These are phyloP conservation scores for Colletotrichum caudatum DNA, from an alignment of 2,329 filamentous ascomycete species.

Conservation along the genomic window DNA sequence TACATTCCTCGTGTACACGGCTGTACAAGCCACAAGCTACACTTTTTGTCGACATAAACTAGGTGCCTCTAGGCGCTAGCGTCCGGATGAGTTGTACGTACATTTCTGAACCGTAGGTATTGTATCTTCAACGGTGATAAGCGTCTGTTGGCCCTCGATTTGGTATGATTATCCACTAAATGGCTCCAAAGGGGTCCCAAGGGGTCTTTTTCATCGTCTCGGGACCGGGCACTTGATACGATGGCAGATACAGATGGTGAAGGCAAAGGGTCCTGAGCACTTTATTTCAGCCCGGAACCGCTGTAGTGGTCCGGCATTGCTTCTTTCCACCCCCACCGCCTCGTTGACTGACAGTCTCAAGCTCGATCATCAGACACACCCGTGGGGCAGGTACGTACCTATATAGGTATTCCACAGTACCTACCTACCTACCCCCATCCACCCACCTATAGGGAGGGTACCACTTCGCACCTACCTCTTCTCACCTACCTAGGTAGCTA, in stretches of 20 bases:
- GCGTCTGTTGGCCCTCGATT: neutral
- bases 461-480: no score
- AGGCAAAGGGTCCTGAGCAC: constrained; percentile 18
- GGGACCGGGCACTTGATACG: constrained; percentile 31
- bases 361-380: constrained; percentile 4
- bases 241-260: constrained; percentile 33
- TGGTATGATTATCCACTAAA: constrained; percentile 24
- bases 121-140: neutral
- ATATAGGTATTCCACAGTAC: no score
- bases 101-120: neutral
- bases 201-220: constrained; percentile 22
- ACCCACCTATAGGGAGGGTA: no score
- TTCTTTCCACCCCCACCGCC: neutral
- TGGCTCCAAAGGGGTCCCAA: constrained; percentile 2
- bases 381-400: neutral
- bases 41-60: neutral
- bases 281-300: constrained; percentile 21
- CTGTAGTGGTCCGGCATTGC: neutral
- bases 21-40: neutral
- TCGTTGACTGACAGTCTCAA: constrained; percentile 3
- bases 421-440: neutral
- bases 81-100: constrained; percentile 10
- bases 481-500: neutral
- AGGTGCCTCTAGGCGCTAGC: neutral
- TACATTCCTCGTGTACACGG: no score